A percentile compares a stretch with the other conserved stretches of the same genome.
phyloP scores from a whole-genome alignment of 2,329 filamentous ascomycete species.

The Lachnellula cervina region DNA sequence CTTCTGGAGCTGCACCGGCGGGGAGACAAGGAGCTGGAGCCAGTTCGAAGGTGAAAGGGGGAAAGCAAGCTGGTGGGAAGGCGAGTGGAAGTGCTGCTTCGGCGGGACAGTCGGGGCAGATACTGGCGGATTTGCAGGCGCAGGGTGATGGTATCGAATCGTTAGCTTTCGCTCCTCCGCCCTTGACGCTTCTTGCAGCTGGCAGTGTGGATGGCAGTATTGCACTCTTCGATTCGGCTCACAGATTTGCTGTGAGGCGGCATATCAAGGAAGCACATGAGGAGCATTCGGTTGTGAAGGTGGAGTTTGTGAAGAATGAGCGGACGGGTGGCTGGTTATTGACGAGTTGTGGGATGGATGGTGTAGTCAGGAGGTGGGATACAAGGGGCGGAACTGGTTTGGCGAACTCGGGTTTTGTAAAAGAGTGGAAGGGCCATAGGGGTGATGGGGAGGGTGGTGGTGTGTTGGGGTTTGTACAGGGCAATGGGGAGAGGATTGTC shows the following conservation, averaged over 20 bases:
- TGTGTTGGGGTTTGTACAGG: conserved; percentile 86
- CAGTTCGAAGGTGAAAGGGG: conserved; percentile 23
- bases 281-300: conserved; percentile 84
- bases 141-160: conserved; percentile 79
- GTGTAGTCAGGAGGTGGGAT: conserved; percentile 87
- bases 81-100: conserved; percentile 36
- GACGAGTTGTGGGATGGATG: conserved; percentile 88
- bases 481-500: conserved; percentile 68
- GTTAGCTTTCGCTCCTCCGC: conserved; percentile 55
- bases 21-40: conserved; percentile 22
- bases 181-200: conserved; percentile 53
- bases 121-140: conserved; percentile 77
- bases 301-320: conserved; percentile 70
- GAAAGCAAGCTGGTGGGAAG: conserved; percentile 34
- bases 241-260: conserved; percentile 80
- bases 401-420: conserved; percentile 64
- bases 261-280: conserved; percentile 80
- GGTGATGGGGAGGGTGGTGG: conserved; percentile 83
- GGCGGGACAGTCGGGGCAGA: conserved; percentile 57
- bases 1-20: conserved; percentile 23
- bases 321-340: conserved; percentile 59
- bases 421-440: conserved; percentile 87
- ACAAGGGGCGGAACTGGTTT: conserved; percentile 61
- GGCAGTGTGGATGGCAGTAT: conserved; percentile 73
- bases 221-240: conserved; percentile 78